phyloP scores from a whole-genome alignment of 2,329 filamentous ascomycete genomes.

The Ophiostoma sp. region DNA sequence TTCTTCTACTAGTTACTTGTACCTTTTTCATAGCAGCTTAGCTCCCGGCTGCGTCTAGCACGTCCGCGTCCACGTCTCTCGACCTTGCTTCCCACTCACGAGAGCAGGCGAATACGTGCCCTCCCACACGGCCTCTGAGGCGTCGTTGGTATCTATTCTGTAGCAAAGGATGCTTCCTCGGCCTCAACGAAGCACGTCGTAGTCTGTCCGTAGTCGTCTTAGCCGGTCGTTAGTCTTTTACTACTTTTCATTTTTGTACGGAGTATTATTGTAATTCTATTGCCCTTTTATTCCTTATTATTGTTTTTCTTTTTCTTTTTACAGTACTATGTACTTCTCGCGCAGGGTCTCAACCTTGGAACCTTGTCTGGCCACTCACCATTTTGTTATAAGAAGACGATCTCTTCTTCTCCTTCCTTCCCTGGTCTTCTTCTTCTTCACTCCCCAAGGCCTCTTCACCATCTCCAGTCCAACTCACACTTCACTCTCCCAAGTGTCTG shows the following conservation, averaged over 20 bases:
- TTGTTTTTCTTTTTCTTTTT: slow-evolving; percentile 9
- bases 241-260: slow-evolving; percentile 3
- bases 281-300: neutral
- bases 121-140: neutral
- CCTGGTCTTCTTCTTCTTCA: slow-evolving; percentile 5
- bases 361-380: neutral
- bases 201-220: slow-evolving; percentile 14
- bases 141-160: neutral
- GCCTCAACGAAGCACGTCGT: neutral
- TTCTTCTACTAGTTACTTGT: slow-evolving; percentile 1
- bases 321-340: neutral
- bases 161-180: slow-evolving; percentile 3
- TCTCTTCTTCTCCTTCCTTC: neutral
- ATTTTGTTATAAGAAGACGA: slow-evolving; percentile 4
- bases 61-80: neutral
- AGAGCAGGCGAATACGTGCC: neutral
- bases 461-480: slow-evolving; percentile 13
- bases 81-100: neutral
- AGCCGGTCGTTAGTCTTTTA: slow-evolving; percentile 13
- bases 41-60: slow-evolving; percentile 11
- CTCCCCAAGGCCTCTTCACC: neutral
- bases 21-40: neutral
- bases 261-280: slow-evolving; percentile 9
- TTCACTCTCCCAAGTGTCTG: slow-evolving; percentile 1
- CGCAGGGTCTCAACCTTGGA: neutral